phyloP scores from a whole-genome alignment of 345 rosid species.

The Acer saccharum region DNA sequence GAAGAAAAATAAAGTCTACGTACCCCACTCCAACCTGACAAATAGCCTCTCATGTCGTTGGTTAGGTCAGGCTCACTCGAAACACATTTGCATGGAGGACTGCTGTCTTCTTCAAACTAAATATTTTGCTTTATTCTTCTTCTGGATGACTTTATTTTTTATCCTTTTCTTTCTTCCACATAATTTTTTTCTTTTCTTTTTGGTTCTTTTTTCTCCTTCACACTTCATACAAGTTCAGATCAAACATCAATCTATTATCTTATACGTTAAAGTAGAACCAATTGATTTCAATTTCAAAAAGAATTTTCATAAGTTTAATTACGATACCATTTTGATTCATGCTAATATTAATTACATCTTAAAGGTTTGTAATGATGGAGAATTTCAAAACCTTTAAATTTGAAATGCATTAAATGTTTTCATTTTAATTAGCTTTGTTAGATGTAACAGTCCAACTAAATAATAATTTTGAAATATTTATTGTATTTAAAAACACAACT shows the following conservation, averaged over 20 bases:
- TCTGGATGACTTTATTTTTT: conserved; percentile 17
- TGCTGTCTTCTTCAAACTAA: conserved; percentile 29
- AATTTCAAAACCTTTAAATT: too few species aligned
- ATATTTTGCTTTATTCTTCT: conserved; percentile 21
- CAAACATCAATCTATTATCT: neutral
- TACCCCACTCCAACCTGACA: conserved; percentile 12
- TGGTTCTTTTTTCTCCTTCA: conserved; percentile 33
- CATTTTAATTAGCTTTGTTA: too few species aligned
- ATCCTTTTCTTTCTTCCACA: neutral
- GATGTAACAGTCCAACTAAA: too few species aligned
- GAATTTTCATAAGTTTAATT: neutral
- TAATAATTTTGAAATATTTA: too few species aligned
- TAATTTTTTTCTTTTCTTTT: neutral
- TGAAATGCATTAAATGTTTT: too few species aligned
- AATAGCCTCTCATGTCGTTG: neutral
- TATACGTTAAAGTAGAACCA: neutral
- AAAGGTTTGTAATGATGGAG: too few species aligned
- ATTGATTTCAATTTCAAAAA: neutral
- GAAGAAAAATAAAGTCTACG: neutral
- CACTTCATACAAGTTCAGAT: conserved; percentile 39
- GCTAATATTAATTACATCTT: too few species aligned
- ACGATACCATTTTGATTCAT: neutral
- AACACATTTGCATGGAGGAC: neutral
- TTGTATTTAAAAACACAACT: neutral
- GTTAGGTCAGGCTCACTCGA: neutral